phyloP scores from a whole-genome alignment of 345 rosid species.

The Reutealis trisperma region DNA sequence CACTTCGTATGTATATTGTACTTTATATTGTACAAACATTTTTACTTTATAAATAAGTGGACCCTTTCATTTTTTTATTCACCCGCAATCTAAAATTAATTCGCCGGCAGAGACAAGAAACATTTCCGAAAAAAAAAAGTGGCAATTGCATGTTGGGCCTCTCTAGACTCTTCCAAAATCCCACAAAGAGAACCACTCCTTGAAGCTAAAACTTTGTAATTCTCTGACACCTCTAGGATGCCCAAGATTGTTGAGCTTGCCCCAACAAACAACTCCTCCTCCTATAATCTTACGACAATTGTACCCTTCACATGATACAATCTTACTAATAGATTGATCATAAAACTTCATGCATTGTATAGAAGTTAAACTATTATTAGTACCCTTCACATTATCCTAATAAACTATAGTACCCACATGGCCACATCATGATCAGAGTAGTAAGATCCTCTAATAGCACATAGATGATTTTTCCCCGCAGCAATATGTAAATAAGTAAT shows the following conservation, averaged over 20 bases:
- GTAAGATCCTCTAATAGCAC: conserved; percentile 88
- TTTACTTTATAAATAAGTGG: too few relatives aligned
- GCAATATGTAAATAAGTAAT: conserved; percentile 75
- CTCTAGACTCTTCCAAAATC: conserved; percentile 46
- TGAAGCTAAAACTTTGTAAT: conserved; percentile 55
- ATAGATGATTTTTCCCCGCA: conserved; percentile 75
- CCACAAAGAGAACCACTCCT: conserved; percentile 60
- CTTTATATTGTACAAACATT: too few relatives aligned
- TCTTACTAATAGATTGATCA: conserved; percentile 48
- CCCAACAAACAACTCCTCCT: conserved; percentile 79
- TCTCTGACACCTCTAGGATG: conserved; percentile 41
- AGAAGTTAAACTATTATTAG: conserved; percentile 42
- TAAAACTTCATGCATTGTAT: conserved; percentile 36
- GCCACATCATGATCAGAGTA: conserved; percentile 45
- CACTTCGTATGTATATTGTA: too few relatives aligned
- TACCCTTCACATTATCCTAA: conserved; percentile 55
- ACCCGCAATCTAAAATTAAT: too few relatives aligned
- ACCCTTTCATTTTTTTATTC: too few relatives aligned
- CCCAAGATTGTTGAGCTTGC: conserved; percentile 53
- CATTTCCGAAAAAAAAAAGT: too few relatives aligned
- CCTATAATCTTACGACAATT: conserved; percentile 79
- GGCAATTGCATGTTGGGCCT: not conserved
- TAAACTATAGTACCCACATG: conserved; percentile 72
- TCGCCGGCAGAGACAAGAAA: too few relatives aligned
- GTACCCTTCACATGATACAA: conserved; percentile 83